Conservation (phyloP, 1,284 basidiomycete species). For the Naganishia sp. region DNA sequence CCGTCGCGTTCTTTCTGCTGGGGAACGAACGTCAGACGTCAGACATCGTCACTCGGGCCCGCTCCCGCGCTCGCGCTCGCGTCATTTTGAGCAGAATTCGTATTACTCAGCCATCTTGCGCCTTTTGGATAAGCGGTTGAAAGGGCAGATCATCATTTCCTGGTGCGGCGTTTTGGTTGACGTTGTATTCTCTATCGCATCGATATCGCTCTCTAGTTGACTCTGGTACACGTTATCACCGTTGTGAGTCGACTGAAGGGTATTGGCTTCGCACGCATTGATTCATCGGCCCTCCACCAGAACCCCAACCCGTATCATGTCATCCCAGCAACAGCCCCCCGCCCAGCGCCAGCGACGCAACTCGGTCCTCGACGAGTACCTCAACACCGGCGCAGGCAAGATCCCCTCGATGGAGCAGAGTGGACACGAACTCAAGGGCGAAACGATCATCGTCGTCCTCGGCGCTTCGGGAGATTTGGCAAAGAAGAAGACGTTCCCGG, state of each 20-base stretch:
- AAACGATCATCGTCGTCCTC: constrained; percentile 86
- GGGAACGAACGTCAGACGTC: neutral
- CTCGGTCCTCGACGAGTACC: constrained; percentile 29
- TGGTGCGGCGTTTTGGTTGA: too few species aligned
- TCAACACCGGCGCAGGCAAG: constrained; percentile 63
- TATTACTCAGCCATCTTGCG: too few species aligned
- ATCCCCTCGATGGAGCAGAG: constrained; percentile 83
- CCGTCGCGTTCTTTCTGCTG: too few species aligned
- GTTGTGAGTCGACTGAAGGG: neutral
- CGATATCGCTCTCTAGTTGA: too few species aligned
- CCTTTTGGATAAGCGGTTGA: constrained; percentile 25
- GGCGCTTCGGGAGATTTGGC: constrained; percentile 97
- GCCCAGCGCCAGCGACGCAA: constrained; percentile 17
- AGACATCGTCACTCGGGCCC: too few species aligned
- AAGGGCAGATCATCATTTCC: neutral
- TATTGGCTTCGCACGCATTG: neutral
- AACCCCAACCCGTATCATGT: neutral
- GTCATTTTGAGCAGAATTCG: constrained; percentile 6
- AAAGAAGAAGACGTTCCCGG: constrained; percentile 99
- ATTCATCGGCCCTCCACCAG: neutral
- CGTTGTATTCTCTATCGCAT: too few species aligned
- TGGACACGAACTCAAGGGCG: constrained; percentile 73
- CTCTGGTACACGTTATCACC: too few species aligned
- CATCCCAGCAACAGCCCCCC: constrained; percentile 3
- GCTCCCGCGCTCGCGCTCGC: neutral